Evolutionary conservation across 202 grass and related monocot species (phyloP).

Genomic region (Tripidium arundinaceum): DNA sequence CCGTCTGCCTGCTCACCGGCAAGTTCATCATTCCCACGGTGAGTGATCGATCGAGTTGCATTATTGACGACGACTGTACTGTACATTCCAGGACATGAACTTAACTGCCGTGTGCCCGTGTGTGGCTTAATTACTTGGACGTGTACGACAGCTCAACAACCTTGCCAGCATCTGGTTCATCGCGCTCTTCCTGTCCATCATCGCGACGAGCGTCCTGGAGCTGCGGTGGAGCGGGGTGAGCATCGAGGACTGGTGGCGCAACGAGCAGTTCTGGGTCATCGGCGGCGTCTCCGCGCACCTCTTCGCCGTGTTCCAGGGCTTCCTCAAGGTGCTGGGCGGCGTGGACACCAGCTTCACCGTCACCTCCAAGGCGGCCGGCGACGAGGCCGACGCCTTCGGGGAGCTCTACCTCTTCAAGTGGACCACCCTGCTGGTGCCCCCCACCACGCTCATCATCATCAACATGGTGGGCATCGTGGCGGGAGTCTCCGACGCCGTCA

Average conservation of each 20-base stretch:
- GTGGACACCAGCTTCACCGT: constrained; percentile 98
- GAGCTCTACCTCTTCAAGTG: constrained; percentile 99
- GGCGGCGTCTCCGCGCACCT: constrained; percentile 81
- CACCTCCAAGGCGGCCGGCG: constrained; percentile 71
- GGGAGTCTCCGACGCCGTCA: constrained; percentile 89
- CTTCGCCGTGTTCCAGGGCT: constrained; percentile 87
- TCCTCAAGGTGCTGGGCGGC: constrained; percentile 84
- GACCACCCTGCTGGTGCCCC: constrained; percentile 75
- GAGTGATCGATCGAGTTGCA: too few species aligned
- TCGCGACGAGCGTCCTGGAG: constrained; percentile 74
- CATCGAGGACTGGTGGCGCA: constrained; percentile 91
- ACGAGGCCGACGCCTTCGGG: constrained; percentile 60
- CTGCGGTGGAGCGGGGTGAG: constrained; percentile 91
- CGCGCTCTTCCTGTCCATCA: constrained; percentile 82
- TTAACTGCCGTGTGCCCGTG: too few species aligned
- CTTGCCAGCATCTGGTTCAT: constrained; percentile 95
- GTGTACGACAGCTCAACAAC: constrained; percentile 70
- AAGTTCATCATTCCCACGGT: too few species aligned
- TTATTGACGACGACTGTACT: background rate
- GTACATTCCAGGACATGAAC: too few species aligned
- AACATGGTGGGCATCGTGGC: constrained; percentile 97
- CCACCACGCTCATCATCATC: constrained; percentile 92
- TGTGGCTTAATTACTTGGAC: too few species aligned
- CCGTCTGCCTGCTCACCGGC: too few species aligned
- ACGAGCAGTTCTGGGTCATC: constrained; percentile 97